phyloP scores from a whole-genome alignment of 495 filamentous ascomycete species.

The Aspergillus affinis region DNA sequence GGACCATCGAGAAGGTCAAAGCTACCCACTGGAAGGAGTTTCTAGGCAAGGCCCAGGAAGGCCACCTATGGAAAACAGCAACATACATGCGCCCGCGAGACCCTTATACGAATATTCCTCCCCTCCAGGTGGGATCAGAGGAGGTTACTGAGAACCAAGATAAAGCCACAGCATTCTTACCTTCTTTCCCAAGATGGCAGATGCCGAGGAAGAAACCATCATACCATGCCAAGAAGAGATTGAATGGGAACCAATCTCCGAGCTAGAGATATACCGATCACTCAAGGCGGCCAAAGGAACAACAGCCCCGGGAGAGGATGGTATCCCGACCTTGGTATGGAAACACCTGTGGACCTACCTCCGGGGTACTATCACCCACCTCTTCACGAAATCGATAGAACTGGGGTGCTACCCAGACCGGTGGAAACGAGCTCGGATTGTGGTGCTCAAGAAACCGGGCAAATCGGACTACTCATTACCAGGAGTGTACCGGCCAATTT shows the following conservation, averaged over 20 bases:
- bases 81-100: slow-evolving; percentile 29
- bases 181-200: slow-evolving; percentile 27
- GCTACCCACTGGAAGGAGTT: too few species aligned
- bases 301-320: slow-evolving; percentile 28
- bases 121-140: slow-evolving; percentile 7
- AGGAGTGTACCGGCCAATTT: slow-evolving; percentile 26
- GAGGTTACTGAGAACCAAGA: slow-evolving; percentile 23
- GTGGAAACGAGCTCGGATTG: slow-evolving; percentile 22
- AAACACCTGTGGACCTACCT: slow-evolving; percentile 25
- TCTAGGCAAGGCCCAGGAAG: too few species aligned
- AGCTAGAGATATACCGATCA: slow-evolving; percentile 25
- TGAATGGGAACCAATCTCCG: slow-evolving; percentile 23
- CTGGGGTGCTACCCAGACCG: slow-evolving; percentile 23
- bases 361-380: slow-evolving; percentile 12
- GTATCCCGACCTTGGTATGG: slow-evolving; percentile 22
- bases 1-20: too few species aligned
- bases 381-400: slow-evolving; percentile 21
- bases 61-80: slow-evolving; percentile 5
- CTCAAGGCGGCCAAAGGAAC: slow-evolving; percentile 20
- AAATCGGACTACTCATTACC: slow-evolving; percentile 25
- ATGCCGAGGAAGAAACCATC: not conserved
- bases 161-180: slow-evolving; percentile 25
- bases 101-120: slow-evolving; percentile 17
- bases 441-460: slow-evolving; percentile 26
- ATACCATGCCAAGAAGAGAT: slow-evolving; percentile 11